These are phyloP conservation scores for Eimeria necatrix DNA, from an alignment of 169 alveolate species.

Conservation along the genomic window DNA sequence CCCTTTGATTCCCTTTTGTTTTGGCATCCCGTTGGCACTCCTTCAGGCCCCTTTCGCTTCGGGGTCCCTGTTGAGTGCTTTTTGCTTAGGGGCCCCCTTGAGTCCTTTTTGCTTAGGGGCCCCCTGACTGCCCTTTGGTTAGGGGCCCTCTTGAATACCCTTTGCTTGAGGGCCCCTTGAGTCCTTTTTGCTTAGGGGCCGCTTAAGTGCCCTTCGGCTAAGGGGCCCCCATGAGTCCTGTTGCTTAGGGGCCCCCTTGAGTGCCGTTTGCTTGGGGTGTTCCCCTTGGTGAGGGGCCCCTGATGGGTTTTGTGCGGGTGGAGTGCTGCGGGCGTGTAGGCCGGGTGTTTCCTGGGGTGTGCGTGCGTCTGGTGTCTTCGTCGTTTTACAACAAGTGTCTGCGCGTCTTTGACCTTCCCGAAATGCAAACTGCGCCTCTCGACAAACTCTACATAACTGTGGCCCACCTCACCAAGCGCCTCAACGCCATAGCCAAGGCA, in stretches of 20 bases:
- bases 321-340: slow-evolving; percentile 61
- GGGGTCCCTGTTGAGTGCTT: no score
- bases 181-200: no score
- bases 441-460: slow-evolving; percentile 76
- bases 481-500: slow-evolving; percentile 22
- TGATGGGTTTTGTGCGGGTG: not conserved
- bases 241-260: not conserved
- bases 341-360: slow-evolving; percentile 83
- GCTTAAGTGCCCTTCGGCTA: no score
- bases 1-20: no score
- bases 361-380: slow-evolving; percentile 82
- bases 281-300: not conserved
- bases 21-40: no score
- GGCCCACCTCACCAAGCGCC: slow-evolving; percentile 48
- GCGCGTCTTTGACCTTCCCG: slow-evolving; percentile 84
- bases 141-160: no score
- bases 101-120: no score
- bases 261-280: no score
- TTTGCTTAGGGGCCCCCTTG: no score
- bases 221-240: not conserved
- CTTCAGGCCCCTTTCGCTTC: no score
- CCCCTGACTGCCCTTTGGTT: no score
- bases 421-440: slow-evolving; percentile 86
- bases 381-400: slow-evolving; percentile 77
- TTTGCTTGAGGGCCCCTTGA: no score